Base-by-base conservation (phyloP, 2,329 filamentous ascomycete species). In the Clonostachys sp. region DNA sequence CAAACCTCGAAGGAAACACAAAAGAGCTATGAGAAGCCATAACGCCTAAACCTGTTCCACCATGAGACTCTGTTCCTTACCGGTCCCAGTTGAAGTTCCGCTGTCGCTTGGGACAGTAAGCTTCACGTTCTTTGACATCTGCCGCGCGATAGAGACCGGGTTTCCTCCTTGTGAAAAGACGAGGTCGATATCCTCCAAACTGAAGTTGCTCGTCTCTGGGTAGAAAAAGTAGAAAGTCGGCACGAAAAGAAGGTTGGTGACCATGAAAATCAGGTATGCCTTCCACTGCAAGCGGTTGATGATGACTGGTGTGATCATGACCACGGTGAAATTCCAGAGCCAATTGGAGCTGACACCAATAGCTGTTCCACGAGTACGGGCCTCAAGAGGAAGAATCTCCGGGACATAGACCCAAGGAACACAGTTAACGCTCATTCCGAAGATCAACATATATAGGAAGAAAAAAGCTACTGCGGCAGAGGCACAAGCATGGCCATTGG, bases 231-330 rank as follows among this genome's bases (percentile, higher is more conserved):
- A 77, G 12, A 73, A 71, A 38, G 73, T 62, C 0, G 72, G 73
- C 6, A 77, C 20, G 45, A 74, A 76, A 5, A 64, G 52, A 41
- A 68, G 64, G 56, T 73, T 75, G 47, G 76, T 69, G 13, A 73
- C 65, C 3, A 71, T 67, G 65, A 71, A 81, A 45, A 80, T 68
- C 34, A 80, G 67, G 61, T 70, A 80, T 55, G 74, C 79, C 38
- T 67, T 68, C 67, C 73, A 80, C 2, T 68, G 68, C 0, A 80
- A 63, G 18, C 70, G 73, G 16, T 69, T 57, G 44, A 66, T 66
- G 4, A 58, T 63, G 12, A 61, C 57, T 1, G 66, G 64, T 0
- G 64, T 70, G 45, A 70, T 63, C 43, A 66, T 53, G n/a, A 67
- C 65, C 12, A 66, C 50, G 24, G 24, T 24, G 36, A 39, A 39